phyloP scores from a whole-genome alignment of 2,329 filamentous ascomycete genomes.

The Colletotrichum somersetense region DNA sequence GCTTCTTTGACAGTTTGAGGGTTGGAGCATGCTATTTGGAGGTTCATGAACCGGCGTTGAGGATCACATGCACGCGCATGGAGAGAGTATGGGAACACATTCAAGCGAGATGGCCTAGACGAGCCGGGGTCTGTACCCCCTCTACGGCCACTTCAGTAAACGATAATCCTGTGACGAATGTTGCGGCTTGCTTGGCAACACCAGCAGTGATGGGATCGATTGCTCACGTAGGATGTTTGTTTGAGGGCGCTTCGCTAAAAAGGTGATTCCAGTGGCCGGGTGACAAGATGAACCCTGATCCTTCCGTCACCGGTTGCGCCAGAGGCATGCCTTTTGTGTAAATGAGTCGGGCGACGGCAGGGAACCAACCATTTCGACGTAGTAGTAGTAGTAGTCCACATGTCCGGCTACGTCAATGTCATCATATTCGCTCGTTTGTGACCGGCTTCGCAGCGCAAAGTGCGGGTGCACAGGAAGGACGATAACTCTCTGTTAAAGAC shows the following conservation, averaged over 20 bases:
- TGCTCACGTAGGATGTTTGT: background rate
- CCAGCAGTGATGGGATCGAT: background rate
- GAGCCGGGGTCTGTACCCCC: background rate
- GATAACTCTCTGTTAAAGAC: background rate
- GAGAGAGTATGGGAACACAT: background rate
- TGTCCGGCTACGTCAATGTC: background rate
- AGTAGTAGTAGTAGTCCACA: background rate
- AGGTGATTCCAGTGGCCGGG: background rate
- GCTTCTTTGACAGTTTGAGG: slow-evolving; percentile 6
- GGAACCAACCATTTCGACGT: background rate
- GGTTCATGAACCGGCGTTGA: slow-evolving; percentile 35
- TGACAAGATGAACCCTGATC: background rate
- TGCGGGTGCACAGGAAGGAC: background rate
- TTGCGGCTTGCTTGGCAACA: background rate
- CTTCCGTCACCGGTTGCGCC: slow-evolving; percentile 3
- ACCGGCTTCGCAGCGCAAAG: background rate
- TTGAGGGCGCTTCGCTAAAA: background rate
- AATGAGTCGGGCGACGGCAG: slow-evolving; percentile 3
- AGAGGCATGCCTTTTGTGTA: slow-evolving; percentile 5
- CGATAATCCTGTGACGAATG: background rate
- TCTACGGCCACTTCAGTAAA: background rate
- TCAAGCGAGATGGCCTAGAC: background rate
- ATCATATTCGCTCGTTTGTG: slow-evolving; percentile 2
- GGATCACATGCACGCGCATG: slow-evolving; percentile 20
- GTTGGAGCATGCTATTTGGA: slow-evolving; percentile 15